Conservation (phyloP, 768 basidiomycete genomes). For the Suillus ampliporus region DNA sequence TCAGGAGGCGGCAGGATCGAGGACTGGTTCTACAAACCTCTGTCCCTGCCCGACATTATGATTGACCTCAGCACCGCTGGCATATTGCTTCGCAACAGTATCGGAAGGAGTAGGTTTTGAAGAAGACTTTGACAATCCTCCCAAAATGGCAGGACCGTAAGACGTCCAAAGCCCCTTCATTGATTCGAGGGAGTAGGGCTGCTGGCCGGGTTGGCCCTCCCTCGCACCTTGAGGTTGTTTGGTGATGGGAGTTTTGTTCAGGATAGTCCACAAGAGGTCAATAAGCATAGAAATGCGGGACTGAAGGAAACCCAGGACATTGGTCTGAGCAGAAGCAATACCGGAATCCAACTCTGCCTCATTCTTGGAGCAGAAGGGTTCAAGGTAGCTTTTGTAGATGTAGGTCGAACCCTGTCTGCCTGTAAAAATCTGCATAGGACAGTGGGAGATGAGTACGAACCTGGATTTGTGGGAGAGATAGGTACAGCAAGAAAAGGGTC, state of each 20-base stretch:
- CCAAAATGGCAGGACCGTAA: conserved; percentile 47
- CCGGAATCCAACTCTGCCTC: conserved; percentile 65
- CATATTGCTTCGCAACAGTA: conserved; percentile 17
- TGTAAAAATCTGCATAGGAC: conserved; percentile 14
- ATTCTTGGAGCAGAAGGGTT: conserved; percentile 64
- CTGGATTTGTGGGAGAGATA: conserved; percentile 73
- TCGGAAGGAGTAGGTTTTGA: conserved; percentile 8
- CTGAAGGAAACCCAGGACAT: conserved; percentile 60
- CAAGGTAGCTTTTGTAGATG: conserved; percentile 62
- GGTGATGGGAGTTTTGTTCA: conserved; percentile 47
- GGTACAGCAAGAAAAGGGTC: conserved; percentile 69
- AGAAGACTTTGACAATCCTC: conserved; percentile 29
- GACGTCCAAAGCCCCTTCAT: conserved; percentile 46
- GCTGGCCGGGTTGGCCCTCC: conserved; percentile 25
- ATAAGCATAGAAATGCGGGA: conserved; percentile 53
- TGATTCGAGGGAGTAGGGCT: conserved; percentile 35
- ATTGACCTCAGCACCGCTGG: conserved; percentile 18
- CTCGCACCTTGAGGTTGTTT: conserved; percentile 30
- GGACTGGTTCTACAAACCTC: background rate
- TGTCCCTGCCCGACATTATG: background rate
- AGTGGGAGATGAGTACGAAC: conserved; percentile 38
- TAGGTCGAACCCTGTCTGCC: conserved; percentile 66
- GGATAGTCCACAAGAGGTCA: conserved; percentile 49
- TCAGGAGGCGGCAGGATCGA: background rate
- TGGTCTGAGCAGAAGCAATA: conserved; percentile 59